Evolutionary conservation across 345 rosid genomes (phyloP), one percentile per base, ranked within the genome.

Genomic region (Euphorbia lathyris): DNA sequence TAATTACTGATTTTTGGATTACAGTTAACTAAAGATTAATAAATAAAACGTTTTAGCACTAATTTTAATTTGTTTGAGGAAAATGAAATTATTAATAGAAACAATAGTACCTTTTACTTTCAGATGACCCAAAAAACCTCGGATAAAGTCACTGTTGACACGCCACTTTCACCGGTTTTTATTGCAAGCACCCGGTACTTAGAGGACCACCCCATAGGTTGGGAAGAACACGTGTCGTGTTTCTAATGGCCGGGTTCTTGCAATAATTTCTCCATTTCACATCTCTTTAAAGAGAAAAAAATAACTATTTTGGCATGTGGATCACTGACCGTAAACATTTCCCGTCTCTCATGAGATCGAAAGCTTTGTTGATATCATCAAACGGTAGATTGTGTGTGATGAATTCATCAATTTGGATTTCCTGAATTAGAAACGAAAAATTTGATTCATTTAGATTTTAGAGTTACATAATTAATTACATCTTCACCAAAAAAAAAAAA

Each of bases 291-390:
- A n/a, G n/a, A n/a, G n/a, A n/a, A n/a, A n/a, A n/a, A n/a, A n/a
- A n/a, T n/a, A n/a, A 51, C 67, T 80, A 88, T 66, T 79, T 78
- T 19, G 91, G 81, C 96, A 94, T 86, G 80, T 90, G 93, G 55
- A 94, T 82, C 56, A 91, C 97, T 62, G 92, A 88, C 9, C 96
- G 90, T 67, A 94, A 55, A 77, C 97, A 90, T 55, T 88, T 88
- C 32, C 97, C 97, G 61, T 88, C 85, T 81, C 76, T 84, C 97
- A 94, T 91, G 68, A 94, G 93, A 47, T 76, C 63, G 74, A 90
- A 88, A 34, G 97, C 97, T 76, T 80, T 43, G 70, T 94, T 94
- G 65, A 91, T 88, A 16, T 87, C 95, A 81, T 83, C 88, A 64
- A 91, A 86, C 27, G 73, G 76, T 64, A 91, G 77, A 64, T 88